phyloP scores from a whole-genome alignment of 1,139 yeast genomes.

The Sugiyamaella japonica region DNA sequence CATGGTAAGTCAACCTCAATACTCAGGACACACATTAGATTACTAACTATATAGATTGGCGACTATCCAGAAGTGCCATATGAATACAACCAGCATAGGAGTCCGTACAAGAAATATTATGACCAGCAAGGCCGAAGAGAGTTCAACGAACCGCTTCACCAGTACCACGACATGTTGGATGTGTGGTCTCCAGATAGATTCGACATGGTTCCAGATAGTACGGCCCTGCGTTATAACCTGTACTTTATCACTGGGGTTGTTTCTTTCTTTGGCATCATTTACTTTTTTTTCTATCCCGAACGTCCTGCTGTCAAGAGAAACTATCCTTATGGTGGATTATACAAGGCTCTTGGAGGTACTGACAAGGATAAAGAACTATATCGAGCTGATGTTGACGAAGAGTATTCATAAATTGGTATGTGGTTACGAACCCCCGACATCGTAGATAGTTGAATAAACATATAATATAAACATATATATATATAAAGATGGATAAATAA shows the following conservation, averaged over 20 bases:
- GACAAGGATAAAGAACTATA: constrained; percentile 38
- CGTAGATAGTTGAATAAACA: background rate
- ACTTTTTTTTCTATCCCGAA: constrained; percentile 66
- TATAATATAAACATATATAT: background rate
- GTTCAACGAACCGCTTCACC: constrained; percentile 67
- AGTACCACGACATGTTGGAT: constrained; percentile 71
- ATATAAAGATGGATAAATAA: background rate
- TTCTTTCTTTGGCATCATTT: constrained; percentile 55
- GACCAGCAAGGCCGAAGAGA: constrained; percentile 83
- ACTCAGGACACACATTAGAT: background rate
- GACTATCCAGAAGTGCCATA: constrained; percentile 53
- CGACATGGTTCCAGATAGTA: constrained; percentile 57
- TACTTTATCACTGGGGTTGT: constrained; percentile 58
- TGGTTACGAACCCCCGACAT: too few species aligned
- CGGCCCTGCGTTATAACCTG: constrained; percentile 55
- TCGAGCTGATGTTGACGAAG: constrained; percentile 15
- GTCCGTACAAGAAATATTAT: constrained; percentile 73
- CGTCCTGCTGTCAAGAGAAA: constrained; percentile 76
- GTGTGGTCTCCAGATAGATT: constrained; percentile 87
- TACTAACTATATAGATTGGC: constrained; percentile 35
- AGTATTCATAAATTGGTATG: constrained; percentile 10
- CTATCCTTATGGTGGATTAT: constrained; percentile 74
- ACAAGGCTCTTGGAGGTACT: constrained; percentile 66
- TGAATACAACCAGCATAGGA: constrained; percentile 57
- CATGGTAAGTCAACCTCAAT: constrained; percentile 11